These are phyloP conservation scores for Sanghuangporus baumii DNA, from an alignment of 1,284 basidiomycete species.

Conservation along the genomic window DNA sequence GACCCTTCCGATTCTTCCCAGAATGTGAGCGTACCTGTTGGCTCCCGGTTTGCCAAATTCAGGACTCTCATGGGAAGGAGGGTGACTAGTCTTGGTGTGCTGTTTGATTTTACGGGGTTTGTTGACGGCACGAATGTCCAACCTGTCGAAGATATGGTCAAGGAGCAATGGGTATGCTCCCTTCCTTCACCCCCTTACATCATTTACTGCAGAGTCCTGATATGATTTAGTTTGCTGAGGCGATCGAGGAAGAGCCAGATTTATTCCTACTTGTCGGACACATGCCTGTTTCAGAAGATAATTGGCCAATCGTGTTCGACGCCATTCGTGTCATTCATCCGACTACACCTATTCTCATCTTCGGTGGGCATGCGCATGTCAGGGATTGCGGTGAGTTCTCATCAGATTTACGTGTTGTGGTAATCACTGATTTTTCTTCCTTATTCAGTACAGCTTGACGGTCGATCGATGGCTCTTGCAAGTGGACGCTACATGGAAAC, in stretches of 20 bases:
- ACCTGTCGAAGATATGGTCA: constrained; percentile 65
- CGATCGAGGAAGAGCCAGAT: constrained; percentile 76
- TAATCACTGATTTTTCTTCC: neutral
- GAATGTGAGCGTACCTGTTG: constrained; percentile 54
- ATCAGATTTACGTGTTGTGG: neutral
- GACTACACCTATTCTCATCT: constrained; percentile 69
- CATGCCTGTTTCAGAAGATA: constrained; percentile 62
- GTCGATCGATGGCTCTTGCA: constrained; percentile 65
- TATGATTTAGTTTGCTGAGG: constrained; percentile 57
- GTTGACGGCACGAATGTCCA: constrained; percentile 70
- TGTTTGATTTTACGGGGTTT: constrained; percentile 69
- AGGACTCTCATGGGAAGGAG: constrained; percentile 53
- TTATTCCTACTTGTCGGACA: constrained; percentile 74
- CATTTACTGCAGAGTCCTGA: neutral
- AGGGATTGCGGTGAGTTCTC: constrained; percentile 34
- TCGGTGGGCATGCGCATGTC: constrained; percentile 59
- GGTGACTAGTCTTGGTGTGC: constrained; percentile 77
- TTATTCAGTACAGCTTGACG: constrained; percentile 47
- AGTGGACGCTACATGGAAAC: constrained; percentile 89
- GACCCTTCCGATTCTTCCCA: constrained; percentile 34
- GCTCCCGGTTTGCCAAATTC: constrained; percentile 70
- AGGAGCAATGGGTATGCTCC: constrained; percentile 56
- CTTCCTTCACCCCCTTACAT: constrained; percentile 14
- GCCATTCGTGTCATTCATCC: constrained; percentile 71
- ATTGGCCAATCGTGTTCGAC: constrained; percentile 67